A percentile compares a stretch with the other conserved stretches of the same genome.
Conservation (phyloP, 2,329 filamentous ascomycete genomes). For the Chaetomiaceae sp. region DNA sequence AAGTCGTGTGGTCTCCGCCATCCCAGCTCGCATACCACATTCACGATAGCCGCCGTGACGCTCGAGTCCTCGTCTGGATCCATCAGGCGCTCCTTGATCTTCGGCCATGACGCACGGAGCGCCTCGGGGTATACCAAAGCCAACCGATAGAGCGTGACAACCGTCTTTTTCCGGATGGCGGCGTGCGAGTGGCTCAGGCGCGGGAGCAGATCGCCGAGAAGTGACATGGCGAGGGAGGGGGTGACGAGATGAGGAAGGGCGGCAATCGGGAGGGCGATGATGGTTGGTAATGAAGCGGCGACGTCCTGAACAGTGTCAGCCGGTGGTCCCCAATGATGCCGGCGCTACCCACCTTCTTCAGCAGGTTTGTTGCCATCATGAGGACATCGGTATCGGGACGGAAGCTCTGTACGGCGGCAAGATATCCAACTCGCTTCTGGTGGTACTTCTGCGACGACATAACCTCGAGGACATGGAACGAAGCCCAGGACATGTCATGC, state of each 20-base stretch:
- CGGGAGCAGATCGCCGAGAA: slow-evolving; percentile 80
- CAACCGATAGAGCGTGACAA: slow-evolving; percentile 88
- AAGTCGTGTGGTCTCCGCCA: slow-evolving; percentile 94
- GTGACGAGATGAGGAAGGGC: slow-evolving; percentile 95
- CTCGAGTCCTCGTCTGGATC: slow-evolving; percentile 86
- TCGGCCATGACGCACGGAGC: slow-evolving; percentile 87
- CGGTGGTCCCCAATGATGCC: slow-evolving; percentile 28
- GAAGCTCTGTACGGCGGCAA: slow-evolving; percentile 94
- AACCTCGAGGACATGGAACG: slow-evolving; percentile 96
- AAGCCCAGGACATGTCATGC: slow-evolving; percentile 99
- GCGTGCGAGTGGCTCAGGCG: slow-evolving; percentile 82
- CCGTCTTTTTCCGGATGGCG: slow-evolving; percentile 87
- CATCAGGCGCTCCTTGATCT: slow-evolving; percentile 90
- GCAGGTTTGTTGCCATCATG: slow-evolving; percentile 92
- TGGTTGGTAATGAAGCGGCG: slow-evolving; percentile 63
- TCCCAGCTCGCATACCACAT: slow-evolving; percentile 92
- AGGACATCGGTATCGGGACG: slow-evolving; percentile 91
- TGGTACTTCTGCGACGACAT: slow-evolving; percentile 95
- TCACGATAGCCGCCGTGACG: slow-evolving; percentile 92
- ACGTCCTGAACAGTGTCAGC: slow-evolving; percentile 54
- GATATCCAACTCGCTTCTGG: slow-evolving; percentile 91
- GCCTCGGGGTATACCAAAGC: slow-evolving; percentile 97
- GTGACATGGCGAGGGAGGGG: slow-evolving; percentile 82
- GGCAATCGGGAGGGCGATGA: slow-evolving; percentile 78
- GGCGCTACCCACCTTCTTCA: slow-evolving; percentile 66